Base-by-base conservation (phyloP, 106 monocot species). In the Chionographis japonica region DNA sequence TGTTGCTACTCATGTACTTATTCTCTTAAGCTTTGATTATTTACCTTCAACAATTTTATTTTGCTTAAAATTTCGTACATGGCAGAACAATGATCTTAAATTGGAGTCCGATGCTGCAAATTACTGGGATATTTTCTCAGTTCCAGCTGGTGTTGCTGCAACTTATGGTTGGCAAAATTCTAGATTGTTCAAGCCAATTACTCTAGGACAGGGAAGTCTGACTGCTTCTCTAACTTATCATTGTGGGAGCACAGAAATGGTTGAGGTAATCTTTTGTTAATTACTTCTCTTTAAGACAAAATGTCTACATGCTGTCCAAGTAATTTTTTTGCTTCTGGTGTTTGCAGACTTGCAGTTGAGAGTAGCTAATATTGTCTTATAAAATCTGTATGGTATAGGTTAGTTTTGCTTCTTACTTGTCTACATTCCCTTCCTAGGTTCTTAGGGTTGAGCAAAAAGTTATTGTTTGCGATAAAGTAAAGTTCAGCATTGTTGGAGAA, bases 391-490 rank as follows among this genome's bases (percentile, higher is more conserved):
- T 8, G 16, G 6, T 65, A 12, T 16, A 59, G 54, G 46, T 57
- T 58, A 4, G 4, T 12, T 41, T 62, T 54, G 50, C 9, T 27
- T 27, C 27, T 27, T 27, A 27, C 20, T 65, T 61, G n/a, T 51
- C 67, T 37, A 56, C 50, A 37, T 50, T 38, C 2, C 8, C 37
- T 18, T 69, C 75, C 12, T 72, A 98, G 97, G 74, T 90, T 77
- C 81, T 98, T 4, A 81, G 73, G 58, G 72, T 79, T 73, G 74
- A 72, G 8, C 92, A 98, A 81, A 64, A 80, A 79, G 65, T 93
- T 40, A 72, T 73, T 75, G 90, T 92, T 42, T 98, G 97, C 54
- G 72, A 72, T 55, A 85, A 88, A 83, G 90, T 98, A 18, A 78
- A 68, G 60, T 64, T 93, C 67, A 46, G 65, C 37, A 40, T 77